Percentiles rank a stretch among this genome's conserved stretches.
Evolutionary conservation across 2,329 filamentous ascomycete species (phyloP).

Genomic region (Samsoniella hepiali): DNA sequence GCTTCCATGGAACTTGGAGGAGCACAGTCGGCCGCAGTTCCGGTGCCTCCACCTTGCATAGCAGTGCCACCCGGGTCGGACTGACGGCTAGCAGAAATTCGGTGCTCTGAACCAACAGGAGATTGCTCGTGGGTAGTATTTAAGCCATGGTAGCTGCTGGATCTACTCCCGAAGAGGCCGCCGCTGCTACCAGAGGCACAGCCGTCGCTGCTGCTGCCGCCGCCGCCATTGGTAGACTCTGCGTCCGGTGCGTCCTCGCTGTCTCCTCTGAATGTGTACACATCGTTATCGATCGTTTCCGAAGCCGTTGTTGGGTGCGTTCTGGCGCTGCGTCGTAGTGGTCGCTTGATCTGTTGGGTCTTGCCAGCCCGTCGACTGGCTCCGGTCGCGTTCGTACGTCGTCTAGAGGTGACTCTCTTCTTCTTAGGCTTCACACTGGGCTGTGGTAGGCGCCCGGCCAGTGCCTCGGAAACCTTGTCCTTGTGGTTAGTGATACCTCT

Average conservation of each 20-base stretch:
- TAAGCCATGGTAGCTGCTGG: not conserved
- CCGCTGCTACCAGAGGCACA: not conserved
- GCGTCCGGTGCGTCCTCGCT: not conserved
- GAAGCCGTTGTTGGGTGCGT: not conserved
- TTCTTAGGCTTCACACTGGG: not conserved
- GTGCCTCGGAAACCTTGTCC: not conserved
- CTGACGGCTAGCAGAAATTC: not conserved
- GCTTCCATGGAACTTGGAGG: not conserved
- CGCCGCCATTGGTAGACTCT: not conserved
- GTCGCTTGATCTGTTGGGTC: not conserved
- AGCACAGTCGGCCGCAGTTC: not conserved
- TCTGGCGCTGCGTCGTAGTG: not conserved
- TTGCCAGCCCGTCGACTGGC: not conserved
- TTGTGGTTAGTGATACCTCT: not conserved
- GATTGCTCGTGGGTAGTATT: not conserved
- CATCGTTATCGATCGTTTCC: not conserved
- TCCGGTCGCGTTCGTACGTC: too few relatives aligned
- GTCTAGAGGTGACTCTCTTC: not conserved
- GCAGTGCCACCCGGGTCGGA: not conserved
- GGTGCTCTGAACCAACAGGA: not conserved
- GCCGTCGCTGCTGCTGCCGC: not conserved
- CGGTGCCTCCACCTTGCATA: not conserved
- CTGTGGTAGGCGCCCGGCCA: not conserved
- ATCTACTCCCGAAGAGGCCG: not conserved
- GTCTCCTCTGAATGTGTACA: not conserved